Evolutionary conservation across 306 rosid species (phyloP), one percentile per base, ranked within the genome.

Genomic region (Trifolium subterraneum): DNA sequence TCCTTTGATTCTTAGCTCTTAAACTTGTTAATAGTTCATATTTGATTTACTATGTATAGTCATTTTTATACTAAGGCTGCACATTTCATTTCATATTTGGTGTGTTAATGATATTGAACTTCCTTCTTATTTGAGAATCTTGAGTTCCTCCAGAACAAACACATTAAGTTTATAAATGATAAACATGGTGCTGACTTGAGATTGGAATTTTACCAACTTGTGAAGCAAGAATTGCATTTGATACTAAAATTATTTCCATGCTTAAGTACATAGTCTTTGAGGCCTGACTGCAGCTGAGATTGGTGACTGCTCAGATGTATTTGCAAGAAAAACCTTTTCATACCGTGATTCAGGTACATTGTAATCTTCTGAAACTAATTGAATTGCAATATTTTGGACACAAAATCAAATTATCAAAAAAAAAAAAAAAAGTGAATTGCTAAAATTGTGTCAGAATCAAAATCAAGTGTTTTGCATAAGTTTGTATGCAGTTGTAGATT

Each of bases 241-340:
- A 75, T 69, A 38, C 73, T 67, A 64, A 84, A 80, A 64, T 63
- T 80, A 67, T 87, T 87, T 82, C 88, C 91, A 80, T 90, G 96
- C 93, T 80, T 90, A 27, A 82, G 81, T 78, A 84, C 90, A 68
- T 90, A 94, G 76, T 86, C 92, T 80, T 84, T 84, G 62, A 90
- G 80, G 82, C 99, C 96, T 11, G 88, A 90, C 82, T 79, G 86
- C 76, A 94, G 90, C 84, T 56, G 85, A 36, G 22, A 76, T 45
- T 58, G 89, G 84, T 48, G 67, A 68, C 11, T 83, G 77, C 45
- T 71, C 60, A 82, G 64, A 38, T 55, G 77, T 76, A 73, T 90
- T 86, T 76, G 87, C 87, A 50, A 86, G 78, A 69, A 94, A 87
- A 42, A 82, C 81, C 76, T 68, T 83, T 77, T 84, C 90, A 67